A percentile compares a stretch with the other conserved stretches of the same genome.
Evolutionary conservation across 2,329 filamentous ascomycete species (phyloP).

Genomic region (Aspergillus terreus): DNA sequence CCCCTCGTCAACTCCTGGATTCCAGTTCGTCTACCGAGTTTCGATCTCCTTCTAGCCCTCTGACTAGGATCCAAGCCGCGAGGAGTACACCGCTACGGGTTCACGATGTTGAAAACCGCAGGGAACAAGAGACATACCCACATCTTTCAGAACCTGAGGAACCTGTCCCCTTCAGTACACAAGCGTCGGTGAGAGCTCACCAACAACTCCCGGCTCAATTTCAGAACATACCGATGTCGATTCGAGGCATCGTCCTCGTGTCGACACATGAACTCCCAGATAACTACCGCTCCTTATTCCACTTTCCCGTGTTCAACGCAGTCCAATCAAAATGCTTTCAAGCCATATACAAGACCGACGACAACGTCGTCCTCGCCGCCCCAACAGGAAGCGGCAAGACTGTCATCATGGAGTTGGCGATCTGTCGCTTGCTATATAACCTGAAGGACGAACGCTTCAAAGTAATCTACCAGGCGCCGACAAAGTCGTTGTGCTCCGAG

Average conservation of each 20-base stretch:
- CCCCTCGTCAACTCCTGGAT: constrained; percentile 18
- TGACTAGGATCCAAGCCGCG: constrained; percentile 21
- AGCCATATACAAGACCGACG: constrained; percentile 60
- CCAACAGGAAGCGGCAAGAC: constrained; percentile 87
- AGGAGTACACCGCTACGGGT: constrained; percentile 4
- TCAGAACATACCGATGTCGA: constrained; percentile 28
- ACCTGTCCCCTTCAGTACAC: neutral
- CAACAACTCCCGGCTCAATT: constrained; percentile 11
- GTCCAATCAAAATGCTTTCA: constrained; percentile 77
- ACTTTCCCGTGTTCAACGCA: constrained; percentile 73
- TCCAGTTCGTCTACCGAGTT: constrained; percentile 28
- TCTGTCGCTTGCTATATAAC: constrained; percentile 64
- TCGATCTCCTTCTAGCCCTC: constrained; percentile 29
- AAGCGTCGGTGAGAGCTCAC: neutral
- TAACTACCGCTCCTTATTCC: constrained; percentile 65
- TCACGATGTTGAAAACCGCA: neutral
- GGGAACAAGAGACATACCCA: neutral
- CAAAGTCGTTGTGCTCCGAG: constrained; percentile 77
- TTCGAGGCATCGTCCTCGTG: constrained; percentile 60
- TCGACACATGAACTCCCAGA: constrained; percentile 63
- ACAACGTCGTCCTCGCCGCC: constrained; percentile 76
- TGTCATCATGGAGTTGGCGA: constrained; percentile 73
- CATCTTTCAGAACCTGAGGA: neutral
- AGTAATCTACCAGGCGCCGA: constrained; percentile 79
- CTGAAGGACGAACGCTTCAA: constrained; percentile 64